phyloP scores from a whole-genome alignment of 768 basidiomycete genomes.

The Panaeolus papilionaceus region DNA sequence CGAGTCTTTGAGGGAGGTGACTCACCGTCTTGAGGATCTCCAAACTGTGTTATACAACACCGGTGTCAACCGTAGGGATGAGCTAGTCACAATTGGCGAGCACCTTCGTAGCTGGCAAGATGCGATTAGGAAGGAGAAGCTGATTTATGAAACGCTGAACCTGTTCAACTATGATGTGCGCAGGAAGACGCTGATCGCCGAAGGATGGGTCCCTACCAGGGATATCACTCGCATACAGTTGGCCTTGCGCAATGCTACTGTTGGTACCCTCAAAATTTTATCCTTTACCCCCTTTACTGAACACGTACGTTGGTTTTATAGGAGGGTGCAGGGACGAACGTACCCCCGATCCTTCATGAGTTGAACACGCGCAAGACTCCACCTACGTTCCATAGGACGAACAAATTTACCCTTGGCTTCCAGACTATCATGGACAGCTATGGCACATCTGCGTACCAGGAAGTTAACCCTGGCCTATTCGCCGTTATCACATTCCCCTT shows the following conservation, averaged over 20 bases:
- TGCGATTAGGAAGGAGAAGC: constrained; percentile 93
- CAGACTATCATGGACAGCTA: constrained; percentile 99
- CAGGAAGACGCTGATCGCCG: constrained; percentile 93
- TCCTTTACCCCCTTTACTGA: constrained; percentile 4
- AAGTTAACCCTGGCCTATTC: constrained; percentile 96
- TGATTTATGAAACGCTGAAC: constrained; percentile 95
- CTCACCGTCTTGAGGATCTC: constrained; percentile 88
- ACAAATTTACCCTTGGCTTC: constrained; percentile 96
- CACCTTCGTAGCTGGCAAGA: constrained; percentile 90
- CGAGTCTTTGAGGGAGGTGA: constrained; percentile 89
- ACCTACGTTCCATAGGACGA: constrained; percentile 93
- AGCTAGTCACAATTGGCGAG: constrained; percentile 87
- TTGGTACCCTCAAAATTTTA: constrained; percentile 40
- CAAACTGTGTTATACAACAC: constrained; percentile 92
- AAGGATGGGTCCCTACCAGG: constrained; percentile 96
- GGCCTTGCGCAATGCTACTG: constrained; percentile 87
- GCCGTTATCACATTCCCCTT: constrained; percentile 95
- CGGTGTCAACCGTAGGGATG: constrained; percentile 77
- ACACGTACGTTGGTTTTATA: constrained; percentile 27
- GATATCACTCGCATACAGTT: constrained; percentile 88
- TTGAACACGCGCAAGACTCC: constrained; percentile 89
- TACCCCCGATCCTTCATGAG: constrained; percentile 93
- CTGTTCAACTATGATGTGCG: constrained; percentile 94
- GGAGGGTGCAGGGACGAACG: constrained; percentile 92
- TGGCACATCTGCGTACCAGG: constrained; percentile 93